Evolutionary conservation across 2,329 filamentous ascomycete species (phyloP).

Genomic region (Ceratocystis cubensis): DNA sequence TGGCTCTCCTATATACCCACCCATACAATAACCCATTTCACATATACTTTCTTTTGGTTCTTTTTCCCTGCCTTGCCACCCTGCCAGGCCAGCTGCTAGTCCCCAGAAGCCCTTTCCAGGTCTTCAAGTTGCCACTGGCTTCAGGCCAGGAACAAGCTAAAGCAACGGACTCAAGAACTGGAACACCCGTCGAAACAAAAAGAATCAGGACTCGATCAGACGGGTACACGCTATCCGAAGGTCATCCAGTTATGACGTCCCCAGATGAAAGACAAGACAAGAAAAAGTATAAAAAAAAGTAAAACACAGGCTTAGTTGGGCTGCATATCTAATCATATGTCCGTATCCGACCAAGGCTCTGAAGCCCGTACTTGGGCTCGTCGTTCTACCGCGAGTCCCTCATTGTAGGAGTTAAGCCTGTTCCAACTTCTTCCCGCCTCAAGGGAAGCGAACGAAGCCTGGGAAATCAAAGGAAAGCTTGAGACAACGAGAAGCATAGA

Average conservation of each 20-base stretch:
- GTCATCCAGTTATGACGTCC: not conserved
- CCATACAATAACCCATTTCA: not conserved
- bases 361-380: not conserved
- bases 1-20: not conserved
- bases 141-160: not conserved
- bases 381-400: not conserved
- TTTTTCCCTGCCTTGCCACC: not conserved
- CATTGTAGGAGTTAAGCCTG: not conserved
- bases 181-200: constrained; percentile 3
- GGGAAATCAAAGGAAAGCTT: not conserved
- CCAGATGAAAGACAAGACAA: not conserved
- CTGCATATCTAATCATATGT: not conserved
- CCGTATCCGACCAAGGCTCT: not conserved
- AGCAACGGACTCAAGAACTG: not conserved
- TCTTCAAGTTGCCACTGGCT: not conserved
- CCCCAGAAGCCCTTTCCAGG: not conserved
- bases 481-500: not conserved
- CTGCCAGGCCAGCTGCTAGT: too few relatives aligned
- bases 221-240: not conserved
- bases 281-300: not conserved
- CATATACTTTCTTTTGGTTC: not conserved
- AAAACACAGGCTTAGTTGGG: not conserved
- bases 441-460: not conserved
- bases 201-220: not conserved
- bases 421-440: not conserved